Evolutionary conservation across 2,329 filamentous ascomycete genomes (phyloP), one percentile per base, ranked within the genome.

Genomic region (Magnaporthiopsis rhizophila): DNA sequence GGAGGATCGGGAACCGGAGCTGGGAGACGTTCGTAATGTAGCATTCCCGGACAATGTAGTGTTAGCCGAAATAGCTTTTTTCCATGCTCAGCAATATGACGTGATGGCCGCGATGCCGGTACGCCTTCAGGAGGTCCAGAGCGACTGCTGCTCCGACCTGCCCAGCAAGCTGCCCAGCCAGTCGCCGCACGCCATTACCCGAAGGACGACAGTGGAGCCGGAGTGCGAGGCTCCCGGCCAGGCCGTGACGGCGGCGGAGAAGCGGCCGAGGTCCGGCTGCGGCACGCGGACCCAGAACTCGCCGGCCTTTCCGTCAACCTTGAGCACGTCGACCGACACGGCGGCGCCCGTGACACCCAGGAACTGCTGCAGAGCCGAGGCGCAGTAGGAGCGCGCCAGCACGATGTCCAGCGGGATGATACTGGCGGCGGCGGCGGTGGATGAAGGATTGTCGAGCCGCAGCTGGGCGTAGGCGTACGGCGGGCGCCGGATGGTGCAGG

Each of bases 301-400:
- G 7, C 71, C 69, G 1, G 77, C 80, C 6, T 71, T 69, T 1
- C 76, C 80, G 3, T 84, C 75, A 0, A 87, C 77, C 69, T 87
- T 85, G 45, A 94, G 80, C 26, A 93, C 85, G 71, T 94, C 91
- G 64, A 92, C 72, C 1, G 87, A 77, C 3, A 93, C 86, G 13
- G 85, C 86, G 2, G 81, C 76, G 13, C 91, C 91, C 0, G 85
- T 86, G 24, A 85, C 76, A 26, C 91, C 91, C 1, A 94, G 83
- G 69, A 90, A 92, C 66, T 89, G 84, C 1, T 79, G 79, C 9
- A 94, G 77, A 0, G 89, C 87, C 0, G 82, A 74, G 2, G 83
- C 84, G 68, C 89, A 83, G 71, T 89, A 87, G 0, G 85, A 79
- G 45, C 84, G 85, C 24, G 83, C 79, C 53, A 86, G 87, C 3